Evolutionary conservation across 768 basidiomycete genomes (phyloP), one percentile per base, ranked within the genome.

Genomic region (Mycena olivaceomarginata): DNA sequence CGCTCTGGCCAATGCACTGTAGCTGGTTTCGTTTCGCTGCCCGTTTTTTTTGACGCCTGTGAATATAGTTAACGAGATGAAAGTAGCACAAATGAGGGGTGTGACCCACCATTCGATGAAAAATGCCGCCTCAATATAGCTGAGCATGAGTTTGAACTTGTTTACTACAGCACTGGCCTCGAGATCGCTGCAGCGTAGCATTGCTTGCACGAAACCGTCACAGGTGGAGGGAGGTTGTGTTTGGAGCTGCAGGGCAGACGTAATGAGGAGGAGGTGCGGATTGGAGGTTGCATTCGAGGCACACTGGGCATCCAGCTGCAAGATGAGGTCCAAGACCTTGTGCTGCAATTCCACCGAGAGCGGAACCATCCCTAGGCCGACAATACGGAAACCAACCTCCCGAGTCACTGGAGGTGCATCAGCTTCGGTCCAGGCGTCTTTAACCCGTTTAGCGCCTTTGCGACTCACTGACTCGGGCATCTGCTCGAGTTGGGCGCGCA

Each of bases 81-180:
- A 13, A 31, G 31, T 31, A 31, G 31, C 31, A 31, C 31, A 31
- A 31, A 31, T 31, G 31, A 31, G 31, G 31, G 31, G 31, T 31
- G 31, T 31, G 31, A 31, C 39, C 0, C 66, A 72, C 71, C 63
- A 41, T 37, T 72, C 48, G 7, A 65, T 65, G 25, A 65, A 57
- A 16, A 72, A 40, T 11, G 71, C 71, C 6, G 53, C 64, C n/a
- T 72, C 31, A 0, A 71, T 51, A 15, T 63, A 71, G 18, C 70
- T 63, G 10, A 71, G 4, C 70, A 71, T 71, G 1, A 71, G 12
- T 1, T 20, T 16, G 16, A 71, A 71, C 16, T 71, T 60, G 5
- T 62, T 63, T 15, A 12, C 1, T 4, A 63, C 10, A 1, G 18
- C 9, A 2, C 43, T 11, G 2, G 8, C 15, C 51, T 71, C 70